These are phyloP conservation scores for Platanthera guangdongensis DNA, from an alignment of 106 monocot genomes.

Conservation along the genomic window DNA sequence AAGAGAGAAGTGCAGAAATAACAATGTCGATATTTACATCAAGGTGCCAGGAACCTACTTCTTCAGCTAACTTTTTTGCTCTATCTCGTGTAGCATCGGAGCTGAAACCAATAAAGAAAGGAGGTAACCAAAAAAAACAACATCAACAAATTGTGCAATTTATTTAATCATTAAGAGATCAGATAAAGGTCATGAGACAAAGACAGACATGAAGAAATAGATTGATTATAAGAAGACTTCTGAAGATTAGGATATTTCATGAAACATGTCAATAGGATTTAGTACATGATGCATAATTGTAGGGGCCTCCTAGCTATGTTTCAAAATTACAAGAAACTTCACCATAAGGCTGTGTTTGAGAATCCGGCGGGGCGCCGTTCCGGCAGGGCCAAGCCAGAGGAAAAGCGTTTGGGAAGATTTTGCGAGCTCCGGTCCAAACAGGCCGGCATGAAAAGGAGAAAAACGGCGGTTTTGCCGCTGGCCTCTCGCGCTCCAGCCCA, in stretches of 20 bases:
- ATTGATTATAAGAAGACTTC: not conserved
- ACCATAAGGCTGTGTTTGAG: no score
- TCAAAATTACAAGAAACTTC: no score
- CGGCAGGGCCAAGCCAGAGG: no score
- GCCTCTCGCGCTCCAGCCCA: no score
- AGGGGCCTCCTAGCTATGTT: no score
- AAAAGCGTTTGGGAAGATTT: no score
- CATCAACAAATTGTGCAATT: not conserved
- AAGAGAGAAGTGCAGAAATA: conserved; percentile 66
- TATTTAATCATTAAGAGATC: not conserved
- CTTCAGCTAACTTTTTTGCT: conserved; percentile 79
- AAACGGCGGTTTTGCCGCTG: no score
- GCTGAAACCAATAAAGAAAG: conserved; percentile 28
- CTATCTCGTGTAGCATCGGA: conserved; percentile 78
- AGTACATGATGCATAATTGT: not conserved
- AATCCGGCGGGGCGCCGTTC: no score
- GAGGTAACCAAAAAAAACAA: not conserved
- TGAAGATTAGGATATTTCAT: not conserved
- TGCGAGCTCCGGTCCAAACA: no score
- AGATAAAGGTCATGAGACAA: not conserved
- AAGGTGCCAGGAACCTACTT: conserved; percentile 91
- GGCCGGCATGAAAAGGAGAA: no score
- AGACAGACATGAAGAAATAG: not conserved
- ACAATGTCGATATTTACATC: conserved; percentile 71
- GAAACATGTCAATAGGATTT: not conserved